Percentiles rank a stretch among this genome's conserved stretches.
Conservation (phyloP, 148 eudicot genomes). For the Chenopodium quinoa region DNA sequence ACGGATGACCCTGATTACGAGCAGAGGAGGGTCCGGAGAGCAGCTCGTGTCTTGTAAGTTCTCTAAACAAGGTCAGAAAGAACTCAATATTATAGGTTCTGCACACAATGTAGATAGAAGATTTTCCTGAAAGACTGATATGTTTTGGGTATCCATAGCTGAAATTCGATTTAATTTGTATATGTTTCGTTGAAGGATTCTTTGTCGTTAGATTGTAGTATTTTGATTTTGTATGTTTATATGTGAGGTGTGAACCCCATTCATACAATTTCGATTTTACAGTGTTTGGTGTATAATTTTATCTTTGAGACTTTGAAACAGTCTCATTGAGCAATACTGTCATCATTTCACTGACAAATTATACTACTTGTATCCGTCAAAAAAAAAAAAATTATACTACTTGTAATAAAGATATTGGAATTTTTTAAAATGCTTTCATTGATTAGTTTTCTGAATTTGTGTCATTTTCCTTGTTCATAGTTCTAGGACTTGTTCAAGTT, state of each 20-base stretch:
- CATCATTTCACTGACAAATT: neutral
- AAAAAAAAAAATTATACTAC: neutral
- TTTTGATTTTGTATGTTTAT: neutral
- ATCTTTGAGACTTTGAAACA: neutral
- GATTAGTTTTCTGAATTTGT: neutral
- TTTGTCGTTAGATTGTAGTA: conserved; percentile 12
- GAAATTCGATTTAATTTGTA: conserved; percentile 7
- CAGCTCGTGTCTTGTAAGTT: conserved; percentile 28
- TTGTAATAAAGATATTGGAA: neutral
- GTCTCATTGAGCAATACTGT: conserved; percentile 6
- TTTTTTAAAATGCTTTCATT: neutral
- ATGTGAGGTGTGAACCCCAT: conserved; percentile 18
- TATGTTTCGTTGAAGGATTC: neutral
- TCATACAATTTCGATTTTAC: conserved; percentile 4
- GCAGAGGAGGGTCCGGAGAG: conserved; percentile 43
- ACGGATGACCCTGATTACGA: conserved; percentile 75
- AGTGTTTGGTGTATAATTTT: neutral
- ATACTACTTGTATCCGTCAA: too few relatives aligned
- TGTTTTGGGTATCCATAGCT: neutral
- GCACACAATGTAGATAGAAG: conserved; percentile 16
- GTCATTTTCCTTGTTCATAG: neutral
- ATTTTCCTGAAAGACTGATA: conserved; percentile 5
- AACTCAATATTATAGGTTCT: conserved; percentile 7
- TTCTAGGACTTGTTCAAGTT: neutral
- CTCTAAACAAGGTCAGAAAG: conserved; percentile 17